Evolutionary conservation across 129 eudicot genomes (phyloP).

Genomic region (Centaurea solstitialis): DNA sequence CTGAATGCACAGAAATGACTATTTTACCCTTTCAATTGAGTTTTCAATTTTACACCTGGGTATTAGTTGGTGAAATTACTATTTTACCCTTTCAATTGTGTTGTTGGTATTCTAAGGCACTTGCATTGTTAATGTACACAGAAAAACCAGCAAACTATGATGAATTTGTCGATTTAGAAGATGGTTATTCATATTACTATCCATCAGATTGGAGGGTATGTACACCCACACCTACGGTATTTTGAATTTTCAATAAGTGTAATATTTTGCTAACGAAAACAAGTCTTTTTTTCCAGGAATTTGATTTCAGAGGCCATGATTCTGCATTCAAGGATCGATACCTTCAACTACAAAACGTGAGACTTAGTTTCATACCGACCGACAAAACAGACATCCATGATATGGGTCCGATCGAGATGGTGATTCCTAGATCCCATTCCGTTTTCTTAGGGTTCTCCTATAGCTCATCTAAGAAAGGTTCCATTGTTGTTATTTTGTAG

Average conservation of each 20-base stretch:
- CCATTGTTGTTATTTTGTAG: not conserved
- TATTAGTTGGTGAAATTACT: not conserved
- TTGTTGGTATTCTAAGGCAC: not conserved
- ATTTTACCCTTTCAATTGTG: too few species aligned
- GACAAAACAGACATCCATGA: constrained; percentile 78
- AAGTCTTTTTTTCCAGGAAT: constrained; percentile 47
- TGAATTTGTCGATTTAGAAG: constrained; percentile 66
- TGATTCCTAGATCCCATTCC: not conserved
- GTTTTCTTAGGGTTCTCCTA: not conserved
- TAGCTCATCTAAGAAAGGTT: not conserved
- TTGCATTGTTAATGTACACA: constrained; percentile 35
- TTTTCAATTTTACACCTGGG: too few species aligned
- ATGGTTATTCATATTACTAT: constrained; percentile 82
- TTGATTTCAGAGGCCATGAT: constrained; percentile 85
- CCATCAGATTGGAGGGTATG: constrained; percentile 96
- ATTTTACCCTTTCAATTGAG: not conserved
- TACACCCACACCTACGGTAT: not conserved
- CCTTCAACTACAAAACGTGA: constrained; percentile 83
- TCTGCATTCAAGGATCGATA: constrained; percentile 91
- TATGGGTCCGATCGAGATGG: constrained; percentile 79
- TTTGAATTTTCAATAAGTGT: not conserved
- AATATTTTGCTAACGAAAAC: not conserved
- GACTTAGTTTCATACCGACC: constrained; percentile 91
- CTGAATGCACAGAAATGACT: not conserved
- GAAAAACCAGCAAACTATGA: constrained; percentile 66